Conservation (phyloP, 805 yeast genomes). For the Zygosaccharomyces kombuchaensis region DNA sequence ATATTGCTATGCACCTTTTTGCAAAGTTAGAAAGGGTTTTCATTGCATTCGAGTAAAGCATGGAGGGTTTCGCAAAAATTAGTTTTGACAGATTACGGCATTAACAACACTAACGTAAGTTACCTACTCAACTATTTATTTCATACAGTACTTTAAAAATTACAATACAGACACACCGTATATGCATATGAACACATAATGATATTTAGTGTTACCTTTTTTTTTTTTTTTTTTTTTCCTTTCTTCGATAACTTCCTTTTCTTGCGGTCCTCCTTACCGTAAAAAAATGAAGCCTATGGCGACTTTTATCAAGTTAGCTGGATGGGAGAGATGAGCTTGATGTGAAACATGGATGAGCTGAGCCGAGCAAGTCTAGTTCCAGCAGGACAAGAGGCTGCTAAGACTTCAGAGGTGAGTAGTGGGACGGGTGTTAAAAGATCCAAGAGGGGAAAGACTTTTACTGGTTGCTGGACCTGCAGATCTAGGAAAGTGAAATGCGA, state of each 20-base stretch:
- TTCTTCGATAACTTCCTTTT: conserved; percentile 4
- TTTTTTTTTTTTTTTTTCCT: not conserved
- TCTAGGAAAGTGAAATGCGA: conserved; percentile 79
- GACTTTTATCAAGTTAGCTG: not conserved
- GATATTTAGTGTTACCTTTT: too few relatives aligned
- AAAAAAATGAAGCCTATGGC: conserved; percentile 2
- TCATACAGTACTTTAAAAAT: too few relatives aligned
- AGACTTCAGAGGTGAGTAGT: not conserved
- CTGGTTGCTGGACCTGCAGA: conserved; percentile 88
- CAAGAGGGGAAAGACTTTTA: conserved; percentile 62
- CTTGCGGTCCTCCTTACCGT: not conserved
- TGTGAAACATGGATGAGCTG: not conserved
- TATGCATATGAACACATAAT: not conserved
- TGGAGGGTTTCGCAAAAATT: too few relatives aligned
- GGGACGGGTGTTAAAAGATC: conserved; percentile 2
- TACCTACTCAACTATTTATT: too few relatives aligned
- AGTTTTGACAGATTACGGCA: too few relatives aligned
- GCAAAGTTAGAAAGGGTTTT: too few relatives aligned
- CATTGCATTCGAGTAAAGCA: too few relatives aligned
- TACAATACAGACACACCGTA: not conserved
- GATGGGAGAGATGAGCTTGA: not conserved
- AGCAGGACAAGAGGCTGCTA: too few relatives aligned
- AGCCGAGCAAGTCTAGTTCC: not conserved
- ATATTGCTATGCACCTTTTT: too few relatives aligned
- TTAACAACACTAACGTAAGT: too few relatives aligned